These are phyloP conservation scores for Gastrolobium bilobum DNA, from an alignment of 306 rosid genomes.

Conservation along the genomic window DNA sequence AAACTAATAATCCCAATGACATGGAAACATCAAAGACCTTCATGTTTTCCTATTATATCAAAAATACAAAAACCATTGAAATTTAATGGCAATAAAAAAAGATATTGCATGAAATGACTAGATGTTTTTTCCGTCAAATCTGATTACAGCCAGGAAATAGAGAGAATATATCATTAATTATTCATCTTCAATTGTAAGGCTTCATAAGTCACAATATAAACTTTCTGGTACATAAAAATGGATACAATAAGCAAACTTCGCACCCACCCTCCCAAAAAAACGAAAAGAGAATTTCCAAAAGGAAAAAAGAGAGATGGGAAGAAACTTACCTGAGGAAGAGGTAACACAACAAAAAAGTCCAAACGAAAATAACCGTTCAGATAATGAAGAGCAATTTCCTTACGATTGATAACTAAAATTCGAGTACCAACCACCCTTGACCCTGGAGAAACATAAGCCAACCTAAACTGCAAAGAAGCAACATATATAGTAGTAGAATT, in stretches of 20 bases:
- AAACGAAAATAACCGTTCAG: conserved; percentile 58
- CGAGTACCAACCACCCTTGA: conserved; percentile 78
- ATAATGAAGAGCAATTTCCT: conserved; percentile 67
- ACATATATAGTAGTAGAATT: neutral
- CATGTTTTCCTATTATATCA: neutral
- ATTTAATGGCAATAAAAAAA: too few relatives aligned
- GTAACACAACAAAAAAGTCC: conserved; percentile 62
- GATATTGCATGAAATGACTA: too few relatives aligned
- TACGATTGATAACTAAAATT: conserved; percentile 72
- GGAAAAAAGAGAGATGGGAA: neutral
- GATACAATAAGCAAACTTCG: neutral
- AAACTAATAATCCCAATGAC: neutral
- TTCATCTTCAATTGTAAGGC: too few relatives aligned
- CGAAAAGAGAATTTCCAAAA: too few relatives aligned
- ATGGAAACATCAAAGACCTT: neutral
- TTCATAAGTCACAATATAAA: neutral
- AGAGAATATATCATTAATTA: neutral
- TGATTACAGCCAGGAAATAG: neutral
- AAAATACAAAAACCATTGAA: neutral
- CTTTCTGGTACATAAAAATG: neutral
- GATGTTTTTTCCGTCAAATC: neutral
- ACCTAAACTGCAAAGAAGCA: conserved; percentile 65
- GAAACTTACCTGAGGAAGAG: neutral
- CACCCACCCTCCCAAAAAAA: too few relatives aligned
- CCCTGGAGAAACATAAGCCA: conserved; percentile 83